Conservation (phyloP, 257 asterid genomes). For the Solanum stenotomum region DNA sequence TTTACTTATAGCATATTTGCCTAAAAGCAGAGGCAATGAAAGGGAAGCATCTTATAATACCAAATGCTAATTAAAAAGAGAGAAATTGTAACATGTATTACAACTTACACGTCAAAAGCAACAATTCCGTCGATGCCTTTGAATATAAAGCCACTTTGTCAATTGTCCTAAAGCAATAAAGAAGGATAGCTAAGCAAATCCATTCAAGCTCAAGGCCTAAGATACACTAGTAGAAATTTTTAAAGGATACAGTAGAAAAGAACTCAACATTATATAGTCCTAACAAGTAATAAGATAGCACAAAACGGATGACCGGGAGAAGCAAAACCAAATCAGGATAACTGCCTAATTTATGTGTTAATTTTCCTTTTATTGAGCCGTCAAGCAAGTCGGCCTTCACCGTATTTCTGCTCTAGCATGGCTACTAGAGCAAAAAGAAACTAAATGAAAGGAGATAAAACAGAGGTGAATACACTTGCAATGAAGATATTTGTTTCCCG, state of each 20-base stretch:
- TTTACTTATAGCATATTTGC: not conserved
- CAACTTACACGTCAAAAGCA: not conserved
- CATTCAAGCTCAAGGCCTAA: not conserved
- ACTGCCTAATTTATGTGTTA: not conserved
- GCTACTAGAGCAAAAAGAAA: constrained; percentile 1
- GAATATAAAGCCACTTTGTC: not conserved
- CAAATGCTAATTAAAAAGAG: not conserved
- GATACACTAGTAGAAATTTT: not conserved
- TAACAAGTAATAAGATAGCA: not conserved
- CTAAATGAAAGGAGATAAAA: not conserved
- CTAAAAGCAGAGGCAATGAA: not conserved
- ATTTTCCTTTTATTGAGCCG: not conserved
- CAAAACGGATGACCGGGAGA: not conserved
- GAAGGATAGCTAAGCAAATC: not conserved
- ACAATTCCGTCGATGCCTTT: not conserved
- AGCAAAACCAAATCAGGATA: not conserved
- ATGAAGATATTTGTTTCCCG: not conserved
- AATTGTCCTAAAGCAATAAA: not conserved
- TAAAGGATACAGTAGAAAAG: not conserved
- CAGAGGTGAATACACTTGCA: not conserved
- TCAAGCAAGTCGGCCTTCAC: not conserved
- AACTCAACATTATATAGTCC: not conserved
- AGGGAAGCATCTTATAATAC: not conserved
- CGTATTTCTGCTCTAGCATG: not conserved
- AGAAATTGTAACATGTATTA: not conserved